Evolutionary conservation across 2,329 filamentous ascomycete genomes (phyloP), one percentile per base, ranked within the genome.

Genomic region (Ophioceras dolichostomum): DNA sequence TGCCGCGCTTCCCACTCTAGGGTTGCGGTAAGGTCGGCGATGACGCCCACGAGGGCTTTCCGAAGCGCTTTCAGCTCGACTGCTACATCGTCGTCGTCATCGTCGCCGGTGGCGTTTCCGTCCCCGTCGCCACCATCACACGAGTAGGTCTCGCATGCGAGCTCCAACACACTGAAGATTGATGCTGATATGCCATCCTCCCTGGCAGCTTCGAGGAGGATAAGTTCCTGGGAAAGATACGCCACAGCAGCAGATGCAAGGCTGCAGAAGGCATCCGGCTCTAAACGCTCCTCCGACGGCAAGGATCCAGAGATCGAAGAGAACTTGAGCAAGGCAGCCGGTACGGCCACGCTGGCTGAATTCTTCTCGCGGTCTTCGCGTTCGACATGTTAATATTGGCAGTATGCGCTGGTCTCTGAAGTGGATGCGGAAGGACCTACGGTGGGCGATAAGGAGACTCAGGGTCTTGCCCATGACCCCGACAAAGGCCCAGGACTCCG

Each of bases 381-480:
- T 8, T 10, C 8, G 7, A 6, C 18, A n/a, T 34, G n/a, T n/a
- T 34, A 13, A 45, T 4, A 32, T 48, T 39, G 44, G 43, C 6
- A 5, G 34, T 42, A 31, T n/a, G 9, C 31, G n/a, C 2, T 12
- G n/a, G 4, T 27, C 2, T 1, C 18, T 5, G 10, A 5, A 5
- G 17, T 31, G 28, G 2, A 4, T 12, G 2, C n/a, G 9, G n/a
- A 12, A 17, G 8, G 20, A 29, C 53, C 32, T 52, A 68, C 67
- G 58, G 49, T 76, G 70, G 1, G 55, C 56, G 14, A 66, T 59
- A 4, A 79, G 58, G 13, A 79, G 57, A 16, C 62, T 63, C 3
- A 79, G 53, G 16, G 76, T 62, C 50, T 71, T 76, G 60, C 67
- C 72, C 39, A 73, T 62, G 42, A 76, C 65, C 31, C 58, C 59